phyloP scores from a whole-genome alignment of 345 rosid genomes.

The Raphanus sativus region DNA sequence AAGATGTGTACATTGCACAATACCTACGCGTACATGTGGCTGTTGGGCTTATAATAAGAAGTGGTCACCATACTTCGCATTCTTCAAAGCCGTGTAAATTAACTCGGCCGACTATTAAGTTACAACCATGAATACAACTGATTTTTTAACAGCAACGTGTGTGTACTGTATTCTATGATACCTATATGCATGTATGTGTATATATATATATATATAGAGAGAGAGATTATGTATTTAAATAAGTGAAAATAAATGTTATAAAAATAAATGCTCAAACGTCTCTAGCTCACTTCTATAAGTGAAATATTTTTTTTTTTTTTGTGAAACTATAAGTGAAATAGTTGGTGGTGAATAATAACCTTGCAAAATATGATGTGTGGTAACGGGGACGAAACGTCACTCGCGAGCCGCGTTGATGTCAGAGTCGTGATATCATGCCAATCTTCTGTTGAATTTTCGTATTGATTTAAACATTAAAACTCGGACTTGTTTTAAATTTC shows the following conservation, averaged over 20 bases:
- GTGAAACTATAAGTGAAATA: background rate
- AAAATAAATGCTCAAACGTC: no score
- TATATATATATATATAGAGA: background rate
- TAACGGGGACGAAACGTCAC: background rate
- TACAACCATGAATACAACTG: background rate
- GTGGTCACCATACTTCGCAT: background rate
- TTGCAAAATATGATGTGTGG: background rate
- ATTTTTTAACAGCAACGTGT: conserved; percentile 1
- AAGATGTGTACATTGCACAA: conserved; percentile 4
- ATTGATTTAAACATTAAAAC: background rate
- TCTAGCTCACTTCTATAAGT: no score
- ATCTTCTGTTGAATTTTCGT: background rate
- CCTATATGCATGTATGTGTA: background rate
- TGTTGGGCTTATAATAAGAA: background rate
- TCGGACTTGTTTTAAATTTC: background rate
- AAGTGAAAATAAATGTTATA: background rate
- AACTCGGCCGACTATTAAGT: background rate
- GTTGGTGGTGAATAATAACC: background rate
- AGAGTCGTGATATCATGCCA: conserved; percentile 22
- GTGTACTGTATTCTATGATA: background rate
- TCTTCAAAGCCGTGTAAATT: background rate
- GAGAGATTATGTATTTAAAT: background rate
- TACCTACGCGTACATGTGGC: background rate
- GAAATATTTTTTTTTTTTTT: no score
- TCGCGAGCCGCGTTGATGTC: conserved; percentile 17